Conservation (phyloP, 2,329 filamentous ascomycete species). For the Hymenoscyphus albidus region DNA sequence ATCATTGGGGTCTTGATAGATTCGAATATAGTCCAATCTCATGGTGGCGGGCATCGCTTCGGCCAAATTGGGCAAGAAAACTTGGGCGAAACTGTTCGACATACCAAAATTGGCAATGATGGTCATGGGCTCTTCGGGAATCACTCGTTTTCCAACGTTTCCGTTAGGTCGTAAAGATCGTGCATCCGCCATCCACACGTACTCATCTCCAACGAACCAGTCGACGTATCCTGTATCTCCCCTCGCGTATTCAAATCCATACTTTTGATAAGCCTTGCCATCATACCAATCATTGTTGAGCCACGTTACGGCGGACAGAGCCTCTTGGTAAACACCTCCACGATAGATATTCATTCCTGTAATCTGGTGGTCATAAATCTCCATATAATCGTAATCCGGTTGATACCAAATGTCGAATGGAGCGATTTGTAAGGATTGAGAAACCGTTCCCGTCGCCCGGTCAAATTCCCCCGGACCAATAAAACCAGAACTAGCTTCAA, state of each 20-base stretch:
- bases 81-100: constrained; percentile 59
- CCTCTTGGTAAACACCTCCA: constrained; percentile 60
- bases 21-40: constrained; percentile 66
- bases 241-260: constrained; percentile 60
- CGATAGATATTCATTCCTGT: constrained; percentile 57
- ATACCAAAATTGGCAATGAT: constrained; percentile 69
- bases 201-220: constrained; percentile 65
- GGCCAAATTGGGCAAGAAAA: constrained; percentile 55
- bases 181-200: constrained; percentile 60
- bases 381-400: constrained; percentile 60
- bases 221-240: constrained; percentile 57
- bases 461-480: constrained; percentile 41
- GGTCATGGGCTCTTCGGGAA: constrained; percentile 65
- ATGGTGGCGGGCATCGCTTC: constrained; percentile 59
- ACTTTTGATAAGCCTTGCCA: constrained; percentile 59
- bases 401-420: constrained; percentile 69
- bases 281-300: constrained; percentile 66
- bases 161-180: constrained; percentile 62
- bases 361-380: constrained; percentile 58
- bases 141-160: constrained; percentile 61
- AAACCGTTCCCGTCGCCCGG: constrained; percentile 56
- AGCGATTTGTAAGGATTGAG: constrained; percentile 64
- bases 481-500: constrained; percentile 57
- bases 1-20: constrained; percentile 61
- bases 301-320: constrained; percentile 56